Evolutionary conservation across 805 yeast genomes (phyloP).

Genomic region (Candida pini): DNA sequence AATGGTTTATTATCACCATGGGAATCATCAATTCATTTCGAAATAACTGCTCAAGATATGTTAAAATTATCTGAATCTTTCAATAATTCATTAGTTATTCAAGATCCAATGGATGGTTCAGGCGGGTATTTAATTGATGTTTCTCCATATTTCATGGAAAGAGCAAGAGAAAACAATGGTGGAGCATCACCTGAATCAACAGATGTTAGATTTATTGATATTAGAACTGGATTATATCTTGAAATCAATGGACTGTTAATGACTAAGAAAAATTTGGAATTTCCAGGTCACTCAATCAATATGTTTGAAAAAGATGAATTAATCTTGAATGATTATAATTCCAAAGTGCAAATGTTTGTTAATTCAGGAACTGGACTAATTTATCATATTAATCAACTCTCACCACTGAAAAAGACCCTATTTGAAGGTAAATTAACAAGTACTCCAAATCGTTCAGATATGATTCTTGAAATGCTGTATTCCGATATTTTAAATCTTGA

Average conservation of each 20-base stretch:
- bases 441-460: constrained; percentile 20
- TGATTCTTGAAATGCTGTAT: constrained; percentile 19
- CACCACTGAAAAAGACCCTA: constrained; percentile 22
- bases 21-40: constrained; percentile 47
- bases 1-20: constrained; percentile 48
- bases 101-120: constrained; percentile 39
- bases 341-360: constrained; percentile 22
- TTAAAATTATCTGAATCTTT: constrained; percentile 39
- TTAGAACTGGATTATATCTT: constrained; percentile 52
- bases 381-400: constrained; percentile 22
- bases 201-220: constrained; percentile 57
- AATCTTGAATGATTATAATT: constrained; percentile 9
- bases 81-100: constrained; percentile 40
- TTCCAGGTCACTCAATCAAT: constrained; percentile 14
- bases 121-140: constrained; percentile 44
- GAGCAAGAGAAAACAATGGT: constrained; percentile 43
- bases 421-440: constrained; percentile 28
- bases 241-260: constrained; percentile 48
- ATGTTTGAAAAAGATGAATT: constrained; percentile 15
- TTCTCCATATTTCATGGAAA: constrained; percentile 42
- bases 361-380: constrained; percentile 33
- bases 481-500: constrained; percentile 19
- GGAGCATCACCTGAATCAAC: constrained; percentile 37
- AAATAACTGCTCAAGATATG: constrained; percentile 44
- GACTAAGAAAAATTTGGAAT: constrained; percentile 9